These are phyloP conservation scores for Syncephalastrum monosporum DNA, from an alignment of 371 early-diverging fungal genomes.

Conservation along the genomic window DNA sequence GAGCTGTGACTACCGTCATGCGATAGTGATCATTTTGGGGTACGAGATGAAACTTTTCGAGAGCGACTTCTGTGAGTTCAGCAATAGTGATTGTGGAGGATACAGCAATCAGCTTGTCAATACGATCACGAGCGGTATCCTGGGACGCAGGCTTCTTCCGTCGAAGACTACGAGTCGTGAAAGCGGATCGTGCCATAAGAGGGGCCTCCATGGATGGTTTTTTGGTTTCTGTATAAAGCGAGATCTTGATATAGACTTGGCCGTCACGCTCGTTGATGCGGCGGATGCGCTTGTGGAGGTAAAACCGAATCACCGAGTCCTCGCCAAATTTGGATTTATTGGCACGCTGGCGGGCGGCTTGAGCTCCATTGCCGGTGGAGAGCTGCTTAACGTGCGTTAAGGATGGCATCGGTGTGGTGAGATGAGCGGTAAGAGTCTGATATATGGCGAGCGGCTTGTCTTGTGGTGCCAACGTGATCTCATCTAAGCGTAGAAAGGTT, in stretches of 20 bases:
- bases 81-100: constrained; percentile 26
- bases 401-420: constrained; percentile 62
- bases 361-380: constrained; percentile 14
- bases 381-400: constrained; percentile 37
- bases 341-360: constrained; percentile 29
- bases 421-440: constrained; percentile 57
- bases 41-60: constrained; percentile 49
- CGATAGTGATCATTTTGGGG: constrained; percentile 19
- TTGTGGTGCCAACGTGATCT: constrained; percentile 52
- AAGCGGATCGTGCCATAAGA: constrained; percentile 4
- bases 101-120: constrained; percentile 47
- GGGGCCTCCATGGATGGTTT: not conserved
- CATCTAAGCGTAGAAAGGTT: constrained; percentile 33
- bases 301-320: constrained; percentile 46
- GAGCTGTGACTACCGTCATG: constrained; percentile 7
- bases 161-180: constrained; percentile 16
- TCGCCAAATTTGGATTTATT: constrained; percentile 40
- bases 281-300: constrained; percentile 56
- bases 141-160: constrained; percentile 19
- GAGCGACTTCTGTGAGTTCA: constrained; percentile 31
- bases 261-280: constrained; percentile 42
- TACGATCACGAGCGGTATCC: constrained; percentile 17
- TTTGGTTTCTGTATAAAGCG: constrained; percentile 28
- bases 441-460: constrained; percentile 65
- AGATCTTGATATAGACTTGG: constrained; percentile 44